Evolutionary conservation across 495 filamentous ascomycete species (phyloP).

Genomic region (Penicillium ochrochloron): DNA sequence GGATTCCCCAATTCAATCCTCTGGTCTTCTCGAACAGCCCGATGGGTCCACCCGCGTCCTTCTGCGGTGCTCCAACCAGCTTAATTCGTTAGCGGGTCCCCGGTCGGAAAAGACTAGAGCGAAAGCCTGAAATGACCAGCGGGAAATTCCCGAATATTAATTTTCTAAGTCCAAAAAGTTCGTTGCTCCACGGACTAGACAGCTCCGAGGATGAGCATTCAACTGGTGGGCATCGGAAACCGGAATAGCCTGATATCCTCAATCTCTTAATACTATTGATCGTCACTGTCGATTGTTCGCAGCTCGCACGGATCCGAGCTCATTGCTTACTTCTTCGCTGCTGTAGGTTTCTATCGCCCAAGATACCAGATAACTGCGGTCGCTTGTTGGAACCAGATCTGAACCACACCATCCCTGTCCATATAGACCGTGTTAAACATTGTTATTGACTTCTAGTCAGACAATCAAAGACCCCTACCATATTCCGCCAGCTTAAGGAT

Average conservation of each 20-base stretch:
- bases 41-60: constrained; percentile 1
- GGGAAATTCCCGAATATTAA: not conserved
- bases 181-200: constrained; percentile 18
- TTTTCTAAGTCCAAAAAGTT: not conserved
- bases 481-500: not conserved
- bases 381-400: not conserved
- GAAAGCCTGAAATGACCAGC: not conserved
- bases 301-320: not conserved
- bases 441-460: not conserved
- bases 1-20: not conserved
- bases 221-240: not conserved
- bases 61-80: too few species aligned
- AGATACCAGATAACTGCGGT: not conserved
- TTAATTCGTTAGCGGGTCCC: constrained; percentile 3
- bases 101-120: not conserved
- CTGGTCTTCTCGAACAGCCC: not conserved
- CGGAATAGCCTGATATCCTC: too few species aligned
- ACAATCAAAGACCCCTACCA: not conserved
- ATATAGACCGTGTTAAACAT: not conserved
- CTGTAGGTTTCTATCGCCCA: not conserved
- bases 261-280: not conserved
- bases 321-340: not conserved
- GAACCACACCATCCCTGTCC: not conserved
- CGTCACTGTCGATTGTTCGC: not conserved
- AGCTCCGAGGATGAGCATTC: constrained; percentile 12